These are phyloP conservation scores for Cercophora scortea DNA, from an alignment of 495 filamentous ascomycete species.

Conservation along the genomic window DNA sequence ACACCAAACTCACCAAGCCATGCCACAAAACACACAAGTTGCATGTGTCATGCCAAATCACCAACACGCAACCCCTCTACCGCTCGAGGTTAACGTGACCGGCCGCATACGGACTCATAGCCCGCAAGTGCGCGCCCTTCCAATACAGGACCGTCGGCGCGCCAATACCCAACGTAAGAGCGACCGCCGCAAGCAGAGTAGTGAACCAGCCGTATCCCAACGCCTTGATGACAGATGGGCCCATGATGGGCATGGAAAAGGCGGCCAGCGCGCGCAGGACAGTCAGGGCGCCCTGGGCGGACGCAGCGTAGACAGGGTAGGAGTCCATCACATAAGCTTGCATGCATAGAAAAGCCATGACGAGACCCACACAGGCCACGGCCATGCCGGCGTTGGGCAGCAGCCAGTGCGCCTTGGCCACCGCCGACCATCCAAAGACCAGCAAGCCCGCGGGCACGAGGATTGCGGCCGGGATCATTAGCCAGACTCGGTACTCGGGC, in stretches of 20 bases:
- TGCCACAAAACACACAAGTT: no score
- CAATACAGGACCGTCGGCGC: not conserved
- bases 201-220: not conserved
- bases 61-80: no score
- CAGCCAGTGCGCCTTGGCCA: not conserved
- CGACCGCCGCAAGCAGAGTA: not conserved
- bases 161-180: not conserved
- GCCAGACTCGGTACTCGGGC: not conserved
- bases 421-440: constrained; percentile 1
- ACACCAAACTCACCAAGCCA: no score
- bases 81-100: no score
- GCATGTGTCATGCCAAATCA: no score
- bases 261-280: not conserved
- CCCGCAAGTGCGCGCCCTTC: not conserved
- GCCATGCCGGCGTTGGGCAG: not conserved
- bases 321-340: not conserved
- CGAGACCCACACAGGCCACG: not conserved
- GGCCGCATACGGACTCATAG: not conserved
- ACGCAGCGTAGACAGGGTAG: not conserved
- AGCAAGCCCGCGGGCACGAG: not conserved
- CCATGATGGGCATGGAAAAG: not conserved
- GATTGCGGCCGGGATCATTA: not conserved
- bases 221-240: not conserved
- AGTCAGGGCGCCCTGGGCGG: not conserved
- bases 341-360: not conserved